Conservation (phyloP, 1,284 basidiomycete genomes). For the Amylostereum chailletii region DNA sequence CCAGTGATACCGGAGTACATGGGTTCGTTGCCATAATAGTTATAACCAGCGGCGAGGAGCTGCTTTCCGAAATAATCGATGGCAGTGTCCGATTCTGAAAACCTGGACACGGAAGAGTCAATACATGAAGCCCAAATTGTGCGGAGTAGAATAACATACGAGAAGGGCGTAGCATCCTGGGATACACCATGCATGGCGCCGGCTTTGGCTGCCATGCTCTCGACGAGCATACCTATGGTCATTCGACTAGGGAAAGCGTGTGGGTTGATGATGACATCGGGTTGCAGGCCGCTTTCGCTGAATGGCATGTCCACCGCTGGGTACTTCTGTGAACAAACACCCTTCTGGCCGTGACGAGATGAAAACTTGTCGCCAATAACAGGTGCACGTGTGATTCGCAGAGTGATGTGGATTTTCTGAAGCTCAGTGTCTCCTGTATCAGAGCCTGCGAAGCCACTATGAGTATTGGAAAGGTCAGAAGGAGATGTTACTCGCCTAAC, state of each 20-base stretch:
- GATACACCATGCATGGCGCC: slow-evolving; percentile 97
- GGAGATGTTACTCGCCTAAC: slow-evolving; percentile 50
- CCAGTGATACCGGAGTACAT: slow-evolving; percentile 99
- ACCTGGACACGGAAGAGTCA: slow-evolving; percentile 40
- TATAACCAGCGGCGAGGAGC: slow-evolving; percentile 90
- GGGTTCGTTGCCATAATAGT: slow-evolving; percentile 98
- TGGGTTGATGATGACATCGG: slow-evolving; percentile 99
- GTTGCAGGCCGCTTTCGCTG: slow-evolving; percentile 97
- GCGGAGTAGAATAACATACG: slow-evolving; percentile 39
- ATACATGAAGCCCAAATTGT: not conserved
- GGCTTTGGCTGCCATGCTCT: slow-evolving; percentile 97
- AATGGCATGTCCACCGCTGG: slow-evolving; percentile 98
- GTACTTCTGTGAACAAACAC: slow-evolving; percentile 99
- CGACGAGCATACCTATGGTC: slow-evolving; percentile 99
- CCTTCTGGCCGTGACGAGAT: slow-evolving; percentile 98
- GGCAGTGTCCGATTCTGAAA: slow-evolving; percentile 93
- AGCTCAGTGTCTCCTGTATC: slow-evolving; percentile 85
- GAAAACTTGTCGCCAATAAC: slow-evolving; percentile 99
- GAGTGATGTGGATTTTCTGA: slow-evolving; percentile 90
- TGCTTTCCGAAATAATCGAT: slow-evolving; percentile 97
- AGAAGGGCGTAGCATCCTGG: slow-evolving; percentile 97
- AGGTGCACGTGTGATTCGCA: slow-evolving; percentile 90
- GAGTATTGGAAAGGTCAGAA: not conserved
- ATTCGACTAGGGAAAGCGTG: slow-evolving; percentile 99
- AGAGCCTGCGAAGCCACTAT: slow-evolving; percentile 42